Percentiles rank a stretch among this genome's conserved stretches.
phyloP scores from a whole-genome alignment of 2,329 filamentous ascomycete genomes.

The Metarhizium humberi region DNA sequence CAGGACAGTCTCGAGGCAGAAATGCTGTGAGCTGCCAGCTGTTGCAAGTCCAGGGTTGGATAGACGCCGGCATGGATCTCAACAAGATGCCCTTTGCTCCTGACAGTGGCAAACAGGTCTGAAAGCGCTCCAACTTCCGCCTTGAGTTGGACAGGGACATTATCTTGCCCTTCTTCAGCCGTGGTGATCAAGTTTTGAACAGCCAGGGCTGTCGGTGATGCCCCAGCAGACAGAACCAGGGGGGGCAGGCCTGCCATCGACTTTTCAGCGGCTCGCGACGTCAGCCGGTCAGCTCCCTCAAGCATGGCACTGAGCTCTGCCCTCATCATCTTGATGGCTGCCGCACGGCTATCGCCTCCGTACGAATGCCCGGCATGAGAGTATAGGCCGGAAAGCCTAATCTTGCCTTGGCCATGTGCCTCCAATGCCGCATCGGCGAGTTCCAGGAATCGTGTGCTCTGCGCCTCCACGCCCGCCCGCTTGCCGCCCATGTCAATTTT shows the following conservation, averaged over 20 bases:
- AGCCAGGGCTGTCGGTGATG: conserved; percentile 57
- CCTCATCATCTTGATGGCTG: conserved; percentile 20
- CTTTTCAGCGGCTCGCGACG: conserved; percentile 9
- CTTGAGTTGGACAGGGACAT: conserved; percentile 9
- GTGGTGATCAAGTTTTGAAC: conserved; percentile 15
- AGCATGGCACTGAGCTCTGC: conserved; percentile 21
- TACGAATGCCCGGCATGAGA: conserved; percentile 69
- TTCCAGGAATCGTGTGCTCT: conserved; percentile 39
- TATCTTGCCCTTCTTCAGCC: conserved; percentile 5
- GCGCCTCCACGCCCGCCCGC: conserved; percentile 55
- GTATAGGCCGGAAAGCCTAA: conserved; percentile 56
- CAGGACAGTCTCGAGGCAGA: conserved; percentile 32
- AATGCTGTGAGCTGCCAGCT: conserved; percentile 61
- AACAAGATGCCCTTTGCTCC: conserved; percentile 33
- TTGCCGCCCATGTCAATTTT: conserved; percentile 68
- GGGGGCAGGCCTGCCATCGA: conserved; percentile 9
- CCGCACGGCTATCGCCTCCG: conserved; percentile 22
- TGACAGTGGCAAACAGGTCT: conserved; percentile 16
- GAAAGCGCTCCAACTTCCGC: conserved; percentile 11
- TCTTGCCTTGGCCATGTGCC: conserved; percentile 18
- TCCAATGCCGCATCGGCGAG: conserved; percentile 25
- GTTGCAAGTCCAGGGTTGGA: conserved; percentile 67
- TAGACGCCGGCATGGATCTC: conserved; percentile 74
- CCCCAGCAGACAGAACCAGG: conserved; percentile 55
- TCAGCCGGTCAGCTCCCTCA: conserved; percentile 14